Evolutionary conservation across 768 basidiomycete species (phyloP), one percentile per base, ranked within the genome.

Genomic region (Trametes villosa): DNA sequence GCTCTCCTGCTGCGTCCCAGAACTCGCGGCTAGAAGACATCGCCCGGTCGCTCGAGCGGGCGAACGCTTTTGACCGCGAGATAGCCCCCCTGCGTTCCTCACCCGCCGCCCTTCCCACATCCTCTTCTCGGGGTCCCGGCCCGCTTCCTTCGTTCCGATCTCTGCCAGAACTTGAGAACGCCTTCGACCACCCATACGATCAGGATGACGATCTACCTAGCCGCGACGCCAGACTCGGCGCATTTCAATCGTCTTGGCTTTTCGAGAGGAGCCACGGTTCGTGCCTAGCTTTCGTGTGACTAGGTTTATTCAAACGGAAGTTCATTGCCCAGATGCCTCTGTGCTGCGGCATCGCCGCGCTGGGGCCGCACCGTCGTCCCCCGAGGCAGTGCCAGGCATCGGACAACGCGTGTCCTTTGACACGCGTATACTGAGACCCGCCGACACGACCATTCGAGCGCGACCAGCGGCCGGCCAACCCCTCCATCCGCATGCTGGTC

Each of bases 31-130:
- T 24, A 3, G 55, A 62, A 4, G 45, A 53, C 17, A 47, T 62
- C 44, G 18, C 44, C 4, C 30, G 41, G 22, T 47, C 51, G 5
- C 26, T 63, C 18, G 62, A 63, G 52, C 52, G 62, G 9, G 57
- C 22, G 34, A 42, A 9, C 46, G 62, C 57, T 1, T 63, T 63
- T 33, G 57, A 63, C 33, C 62, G 57, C 31, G 62, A 58, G 51
- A 58, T 63, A 22, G 46, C 62, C 2, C 52, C 57, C 9, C 22
- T 63, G n/a, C 62, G 62, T 5, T 47, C 40, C 20, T 63, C 62
- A 31, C 62, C 62, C 20, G 46, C 26, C 40, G 41, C 17, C 18
- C 33, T 34, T 27, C 53, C 38, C 8, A 31, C 53, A 15, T 24
- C 56, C 26, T 31, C 47, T 7, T 31, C 48, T 20, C 36, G 38